phyloP scores from a whole-genome alignment of 177 flowering plant species.

The Vitis hybrid region DNA sequence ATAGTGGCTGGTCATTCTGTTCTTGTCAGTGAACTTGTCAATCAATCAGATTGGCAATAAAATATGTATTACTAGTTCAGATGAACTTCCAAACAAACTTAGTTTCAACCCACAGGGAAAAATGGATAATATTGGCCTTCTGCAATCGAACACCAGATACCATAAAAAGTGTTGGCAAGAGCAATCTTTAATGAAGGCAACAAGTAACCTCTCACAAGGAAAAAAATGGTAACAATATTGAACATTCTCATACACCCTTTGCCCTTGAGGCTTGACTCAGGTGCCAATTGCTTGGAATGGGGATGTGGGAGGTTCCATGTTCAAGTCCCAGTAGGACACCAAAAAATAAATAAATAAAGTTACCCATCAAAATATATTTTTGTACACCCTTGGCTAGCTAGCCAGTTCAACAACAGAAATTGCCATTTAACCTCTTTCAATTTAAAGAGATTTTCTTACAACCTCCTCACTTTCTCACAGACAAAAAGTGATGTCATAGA shows the following conservation, averaged over 20 bases:
- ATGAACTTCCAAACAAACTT: neutral
- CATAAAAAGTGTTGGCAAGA: neutral
- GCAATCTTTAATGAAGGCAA: neutral
- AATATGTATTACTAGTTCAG: neutral
- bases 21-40: too few relatives aligned
- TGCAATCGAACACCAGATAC: neutral
- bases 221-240: neutral
- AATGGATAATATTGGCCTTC: neutral
- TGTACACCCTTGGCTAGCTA: too few relatives aligned
- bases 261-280: neutral
- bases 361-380: too few relatives aligned
- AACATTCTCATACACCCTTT: neutral
- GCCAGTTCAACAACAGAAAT: too few relatives aligned
- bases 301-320: too few relatives aligned
- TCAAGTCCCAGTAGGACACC: neutral
- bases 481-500: too few relatives aligned
- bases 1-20: too few relatives aligned
- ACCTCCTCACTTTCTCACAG: too few relatives aligned
- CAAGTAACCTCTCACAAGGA: too few relatives aligned
- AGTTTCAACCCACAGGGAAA: neutral
- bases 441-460: too few relatives aligned
- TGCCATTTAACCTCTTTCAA: too few relatives aligned
- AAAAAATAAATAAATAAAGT: too few relatives aligned
- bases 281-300: neutral
- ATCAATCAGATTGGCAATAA: neutral